These are phyloP conservation scores for Auriculariales sp. DNA, from an alignment of 768 basidiomycete genomes.

Conservation along the genomic window DNA sequence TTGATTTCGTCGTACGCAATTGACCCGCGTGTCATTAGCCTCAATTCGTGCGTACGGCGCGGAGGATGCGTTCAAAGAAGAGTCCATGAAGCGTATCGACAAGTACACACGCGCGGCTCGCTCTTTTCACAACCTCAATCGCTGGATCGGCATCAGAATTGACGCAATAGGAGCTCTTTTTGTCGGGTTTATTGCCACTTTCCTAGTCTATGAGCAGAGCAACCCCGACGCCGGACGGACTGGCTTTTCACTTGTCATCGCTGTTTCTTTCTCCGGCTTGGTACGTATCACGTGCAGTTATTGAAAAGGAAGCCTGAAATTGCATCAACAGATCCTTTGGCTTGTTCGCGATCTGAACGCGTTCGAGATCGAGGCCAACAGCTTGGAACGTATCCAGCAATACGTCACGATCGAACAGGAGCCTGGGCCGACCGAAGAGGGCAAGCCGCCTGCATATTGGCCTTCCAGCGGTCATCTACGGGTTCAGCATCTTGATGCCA, in stretches of 20 bases:
- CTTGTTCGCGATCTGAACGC: slow-evolving; percentile 26
- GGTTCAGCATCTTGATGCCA: slow-evolving; percentile 37
- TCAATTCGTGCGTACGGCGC: slow-evolving; percentile 55
- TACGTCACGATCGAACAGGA: slow-evolving; percentile 45
- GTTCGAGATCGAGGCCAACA: slow-evolving; percentile 30
- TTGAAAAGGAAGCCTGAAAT: not conserved
- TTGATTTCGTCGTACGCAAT: not conserved
- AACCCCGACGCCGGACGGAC: slow-evolving; percentile 26
- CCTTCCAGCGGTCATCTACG: slow-evolving; percentile 40
- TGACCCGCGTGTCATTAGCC: slow-evolving; percentile 10
- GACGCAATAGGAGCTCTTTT: slow-evolving; percentile 48
- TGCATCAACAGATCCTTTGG: slow-evolving; percentile 3
- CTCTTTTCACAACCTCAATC: slow-evolving; percentile 38
- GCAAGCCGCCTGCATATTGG: slow-evolving; percentile 50
- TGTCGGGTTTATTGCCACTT: slow-evolving; percentile 35
- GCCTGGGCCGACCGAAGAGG: slow-evolving; percentile 21
- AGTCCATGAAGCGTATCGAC: slow-evolving; percentile 38
- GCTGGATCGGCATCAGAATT: slow-evolving; percentile 37
- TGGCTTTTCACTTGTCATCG: slow-evolving; percentile 27
- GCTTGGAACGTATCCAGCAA: slow-evolving; percentile 36
- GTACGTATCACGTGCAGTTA: slow-evolving; percentile 23
- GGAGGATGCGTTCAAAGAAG: slow-evolving; percentile 28
- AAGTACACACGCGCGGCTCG: slow-evolving; percentile 30
- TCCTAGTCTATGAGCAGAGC: slow-evolving; percentile 33
- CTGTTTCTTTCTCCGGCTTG: slow-evolving; percentile 39